These are phyloP conservation scores for Russula sp. DNA, from an alignment of 768 basidiomycete species.

Conservation along the genomic window DNA sequence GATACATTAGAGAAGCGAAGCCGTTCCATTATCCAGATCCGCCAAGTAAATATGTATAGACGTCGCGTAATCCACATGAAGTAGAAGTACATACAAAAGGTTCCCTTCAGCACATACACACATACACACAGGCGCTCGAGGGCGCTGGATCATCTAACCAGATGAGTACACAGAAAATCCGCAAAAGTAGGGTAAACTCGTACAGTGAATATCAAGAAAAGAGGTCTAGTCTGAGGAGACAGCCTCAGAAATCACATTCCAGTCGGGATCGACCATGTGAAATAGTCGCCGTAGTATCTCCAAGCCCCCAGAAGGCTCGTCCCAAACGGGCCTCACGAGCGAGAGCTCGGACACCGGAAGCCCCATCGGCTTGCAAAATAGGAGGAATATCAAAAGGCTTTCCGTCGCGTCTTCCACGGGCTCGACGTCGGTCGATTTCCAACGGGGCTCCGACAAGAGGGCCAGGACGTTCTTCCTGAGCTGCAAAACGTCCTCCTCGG, in stretches of 20 bases:
- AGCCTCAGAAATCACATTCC: not conserved
- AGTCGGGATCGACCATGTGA: constrained; percentile 1
- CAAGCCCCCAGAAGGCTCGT: constrained; percentile 2
- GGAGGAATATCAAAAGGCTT: not conserved
- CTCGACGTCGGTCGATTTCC: not conserved
- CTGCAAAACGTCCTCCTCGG: not conserved
- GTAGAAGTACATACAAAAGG: not conserved
- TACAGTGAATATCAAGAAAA: not conserved
- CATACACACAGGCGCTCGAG: not conserved
- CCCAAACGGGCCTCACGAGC: not conserved
- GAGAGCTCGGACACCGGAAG: not conserved
- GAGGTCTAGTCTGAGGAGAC: not conserved
- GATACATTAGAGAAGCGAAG: too few relatives aligned
- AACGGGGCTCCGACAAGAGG: not conserved
- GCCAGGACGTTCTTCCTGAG: not conserved
- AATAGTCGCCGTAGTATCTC: not conserved
- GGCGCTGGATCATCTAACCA: not conserved
- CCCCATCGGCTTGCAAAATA: not conserved
- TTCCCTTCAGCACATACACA: not conserved
- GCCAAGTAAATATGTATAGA: too few relatives aligned
- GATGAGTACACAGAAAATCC: not conserved
- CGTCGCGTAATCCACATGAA: too few relatives aligned
- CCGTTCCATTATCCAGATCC: too few relatives aligned
- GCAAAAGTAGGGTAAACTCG: not conserved
- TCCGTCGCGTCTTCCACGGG: constrained; percentile 1